Base-by-base conservation (phyloP, 2,329 filamentous ascomycete genomes). In the Botrytis fabae region DNA sequence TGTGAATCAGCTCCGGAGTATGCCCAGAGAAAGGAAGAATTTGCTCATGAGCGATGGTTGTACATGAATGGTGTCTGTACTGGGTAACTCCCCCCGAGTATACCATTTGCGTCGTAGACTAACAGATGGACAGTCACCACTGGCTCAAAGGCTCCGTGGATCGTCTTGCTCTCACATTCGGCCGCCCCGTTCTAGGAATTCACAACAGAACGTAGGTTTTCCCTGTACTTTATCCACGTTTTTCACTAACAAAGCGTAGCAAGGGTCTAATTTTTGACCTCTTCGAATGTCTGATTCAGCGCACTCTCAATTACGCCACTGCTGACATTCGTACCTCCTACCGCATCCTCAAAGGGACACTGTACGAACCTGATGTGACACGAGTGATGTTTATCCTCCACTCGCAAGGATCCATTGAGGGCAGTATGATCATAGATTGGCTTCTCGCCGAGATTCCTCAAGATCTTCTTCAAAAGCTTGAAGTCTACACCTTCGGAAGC, bases 401-500 rank as follows among this genome's bases (percentile, higher is more conserved):
- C 81, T 93, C 90, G 0, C 93, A 95, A 80, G 93, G 93, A 6
- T 92, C 87, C 22, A 93, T 95, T 69, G 90, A 93, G 79, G 91
- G 90, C 2, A 87, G 91, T 4, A 83, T 94, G 72, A 89, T 93
- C 8, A 82, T 95, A 10, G 93, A 96, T 82, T 93, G 92, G 91
- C 85, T 95, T 2, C 84, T 94, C 1, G 89, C 91, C 75, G 92
- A 94, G 79, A 82, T 93, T 20, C 88, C 91, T 0, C 88, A 90
- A 73, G 86, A 91, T 75, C 82, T 91, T 5, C 83, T 94, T 9
- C 82, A 85, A 2, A 92, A 93, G 77, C 85, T 94, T 0, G 92
- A 95, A 81, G 87, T 95, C 20, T 91, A 91, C 40, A 95, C 92
- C 0, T 95, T 95, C 80, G 93, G 92, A 42, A 92, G 89, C 73